phyloP scores from a whole-genome alignment of 495 filamentous ascomycete species.

The Coniosporium apollinis region DNA sequence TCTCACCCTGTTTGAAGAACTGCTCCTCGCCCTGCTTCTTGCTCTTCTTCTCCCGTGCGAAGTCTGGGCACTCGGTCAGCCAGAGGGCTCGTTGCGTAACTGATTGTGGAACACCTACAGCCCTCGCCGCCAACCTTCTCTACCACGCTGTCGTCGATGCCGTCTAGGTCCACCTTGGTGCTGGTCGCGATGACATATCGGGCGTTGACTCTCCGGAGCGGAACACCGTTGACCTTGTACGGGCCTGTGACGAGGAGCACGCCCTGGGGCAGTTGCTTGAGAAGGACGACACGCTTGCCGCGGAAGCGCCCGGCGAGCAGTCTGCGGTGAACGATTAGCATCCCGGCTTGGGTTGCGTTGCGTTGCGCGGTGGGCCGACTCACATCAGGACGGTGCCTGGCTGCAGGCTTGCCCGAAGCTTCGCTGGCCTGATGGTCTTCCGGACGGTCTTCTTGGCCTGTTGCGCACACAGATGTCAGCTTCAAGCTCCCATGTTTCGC shows the following conservation, averaged over 20 bases:
- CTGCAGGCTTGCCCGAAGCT: slow-evolving; percentile 68
- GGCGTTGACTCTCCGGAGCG: slow-evolving; percentile 91
- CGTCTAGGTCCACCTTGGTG: slow-evolving; percentile 67
- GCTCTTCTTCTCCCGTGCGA: slow-evolving; percentile 80
- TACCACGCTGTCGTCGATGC: slow-evolving; percentile 64
- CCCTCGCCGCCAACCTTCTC: slow-evolving; percentile 68
- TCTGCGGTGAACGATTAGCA: no score
- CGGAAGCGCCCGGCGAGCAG: slow-evolving; percentile 99
- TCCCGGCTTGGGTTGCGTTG: no score
- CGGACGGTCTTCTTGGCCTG: slow-evolving; percentile 52
- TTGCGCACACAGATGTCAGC: no score
- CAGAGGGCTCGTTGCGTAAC: no score
- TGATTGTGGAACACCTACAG: no score
- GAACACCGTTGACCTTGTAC: slow-evolving; percentile 99
- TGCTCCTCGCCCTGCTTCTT: slow-evolving; percentile 84
- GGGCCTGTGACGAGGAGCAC: slow-evolving; percentile 97
- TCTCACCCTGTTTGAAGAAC: slow-evolving; percentile 98
- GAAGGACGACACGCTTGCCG: slow-evolving; percentile 97
- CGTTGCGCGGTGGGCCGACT: no score
- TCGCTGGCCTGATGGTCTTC: slow-evolving; percentile 76
- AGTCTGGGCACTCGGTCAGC: no score
- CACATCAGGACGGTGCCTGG: slow-evolving; percentile 94
- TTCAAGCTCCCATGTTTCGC: slow-evolving; percentile 1
- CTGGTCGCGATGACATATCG: slow-evolving; percentile 98
- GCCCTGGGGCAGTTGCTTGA: slow-evolving; percentile 91